A percentile compares a stretch with the other conserved stretches of the same genome.
Evolutionary conservation across 306 rosid genomes (phyloP).

Genomic region (Medicago truncatula): MtrunA17r5.0-ANR NC_053049.1:11762501-11763000

Average conservation of each 20-base stretch:
- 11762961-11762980: slow-evolving; percentile 14
- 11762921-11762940: not conserved
- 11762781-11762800: slow-evolving; percentile 1
- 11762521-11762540: too few species aligned
- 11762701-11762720: not conserved
- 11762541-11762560: not conserved
- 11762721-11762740: not conserved
- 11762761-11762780: slow-evolving; percentile 22
- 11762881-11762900: not conserved
- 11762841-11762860: slow-evolving; percentile 13
- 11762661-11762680: not conserved
- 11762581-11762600: not conserved
- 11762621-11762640: not conserved
- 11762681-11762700: not conserved
- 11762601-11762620: not conserved
- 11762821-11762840: slow-evolving; percentile 36
- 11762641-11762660: not conserved
- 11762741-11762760: slow-evolving; percentile 37
- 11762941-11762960: slow-evolving; percentile 1
- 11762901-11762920: not conserved
- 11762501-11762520: not conserved
- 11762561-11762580: too few species aligned
- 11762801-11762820: slow-evolving; percentile 25
- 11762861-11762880: not conserved
- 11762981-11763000: slow-evolving; percentile 20